Conservation (phyloP, 2,329 filamentous ascomycete species). For the Aspergillus arachidicola region DNA sequence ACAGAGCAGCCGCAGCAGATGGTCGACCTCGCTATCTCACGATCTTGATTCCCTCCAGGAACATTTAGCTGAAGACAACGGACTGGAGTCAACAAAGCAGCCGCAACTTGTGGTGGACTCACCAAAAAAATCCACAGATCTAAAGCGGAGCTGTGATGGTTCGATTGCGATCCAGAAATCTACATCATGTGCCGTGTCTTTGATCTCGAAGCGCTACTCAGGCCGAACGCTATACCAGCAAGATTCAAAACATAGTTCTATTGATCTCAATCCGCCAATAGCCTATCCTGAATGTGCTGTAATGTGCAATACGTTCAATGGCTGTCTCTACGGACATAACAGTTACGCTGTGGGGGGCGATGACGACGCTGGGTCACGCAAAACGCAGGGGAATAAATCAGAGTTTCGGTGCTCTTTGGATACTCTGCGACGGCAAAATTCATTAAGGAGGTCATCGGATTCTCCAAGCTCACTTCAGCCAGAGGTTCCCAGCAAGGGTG, state of each 20-base stretch:
- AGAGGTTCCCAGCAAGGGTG: conserved; percentile 18
- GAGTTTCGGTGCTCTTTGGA: conserved; percentile 30
- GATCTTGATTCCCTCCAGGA: conserved; percentile 27
- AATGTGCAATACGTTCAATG: conserved; percentile 8
- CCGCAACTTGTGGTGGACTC: conserved; percentile 18
- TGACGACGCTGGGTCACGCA: conserved; percentile 1
- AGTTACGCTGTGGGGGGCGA: conserved; percentile 14
- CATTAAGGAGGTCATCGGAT: conserved; percentile 21
- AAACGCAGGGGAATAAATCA: conserved; percentile 18
- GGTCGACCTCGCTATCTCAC: conserved; percentile 27
- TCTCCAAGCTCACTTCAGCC: conserved; percentile 23
- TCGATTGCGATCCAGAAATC: conserved; percentile 20
- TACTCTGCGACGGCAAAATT: conserved; percentile 24
- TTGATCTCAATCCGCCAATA: conserved; percentile 25
- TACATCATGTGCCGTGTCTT: conserved; percentile 30
- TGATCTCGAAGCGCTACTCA: conserved; percentile 34
- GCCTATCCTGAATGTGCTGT: conserved; percentile 14
- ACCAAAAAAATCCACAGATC: conserved; percentile 15
- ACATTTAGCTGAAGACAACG: conserved; percentile 12
- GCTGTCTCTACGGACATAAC: conserved; percentile 10
- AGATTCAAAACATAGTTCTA: conserved; percentile 25
- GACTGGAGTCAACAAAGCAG: conserved; percentile 7
- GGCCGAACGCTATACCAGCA: conserved; percentile 32
- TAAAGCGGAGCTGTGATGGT: conserved; percentile 17
- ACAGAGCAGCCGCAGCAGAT: conserved; percentile 15